Percentiles rank a stretch among this genome's conserved stretches.
These are phyloP conservation scores for Coemansia sp. DNA, from an alignment of 192 early-diverging fungal genomes.

Conservation along the genomic window DNA sequence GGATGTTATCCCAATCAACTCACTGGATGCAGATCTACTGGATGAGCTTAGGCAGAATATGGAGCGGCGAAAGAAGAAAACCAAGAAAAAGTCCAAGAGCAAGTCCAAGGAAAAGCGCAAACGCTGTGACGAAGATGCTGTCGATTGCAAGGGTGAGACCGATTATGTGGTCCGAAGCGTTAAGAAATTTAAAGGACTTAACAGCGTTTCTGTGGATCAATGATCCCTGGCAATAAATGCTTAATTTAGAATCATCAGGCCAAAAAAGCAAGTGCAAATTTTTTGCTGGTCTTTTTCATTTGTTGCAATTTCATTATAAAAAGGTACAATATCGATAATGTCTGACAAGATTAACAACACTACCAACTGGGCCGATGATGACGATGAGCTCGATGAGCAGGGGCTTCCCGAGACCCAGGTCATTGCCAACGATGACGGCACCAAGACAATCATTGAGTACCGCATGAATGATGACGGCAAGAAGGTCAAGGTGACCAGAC, in stretches of 20 bases:
- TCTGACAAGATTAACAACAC: too few species aligned
- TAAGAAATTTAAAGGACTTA: too few species aligned
- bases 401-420: background rate
- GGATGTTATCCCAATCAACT: conserved; percentile 38
- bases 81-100: conserved; percentile 5
- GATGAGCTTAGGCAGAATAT: conserved; percentile 13
- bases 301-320: too few species aligned
- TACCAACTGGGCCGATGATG: too few species aligned
- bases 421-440: background rate
- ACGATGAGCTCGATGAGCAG: background rate
- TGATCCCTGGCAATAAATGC: too few species aligned
- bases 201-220: too few species aligned
- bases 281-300: too few species aligned
- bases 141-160: background rate
- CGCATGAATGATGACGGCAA: background rate
- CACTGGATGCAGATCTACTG: conserved; percentile 17
- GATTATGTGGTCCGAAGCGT: background rate
- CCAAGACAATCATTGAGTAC: background rate
- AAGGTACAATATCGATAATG: background rate
- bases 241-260: too few species aligned
- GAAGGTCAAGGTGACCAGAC: conserved; percentile 13
- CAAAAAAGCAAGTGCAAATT: too few species aligned
- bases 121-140: background rate
- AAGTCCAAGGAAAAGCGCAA: conserved; percentile 11
- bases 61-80: conserved; percentile 15